Base-by-base conservation (phyloP, 2,329 filamentous ascomycete genomes). In the Aspergillus ruber region DNA sequence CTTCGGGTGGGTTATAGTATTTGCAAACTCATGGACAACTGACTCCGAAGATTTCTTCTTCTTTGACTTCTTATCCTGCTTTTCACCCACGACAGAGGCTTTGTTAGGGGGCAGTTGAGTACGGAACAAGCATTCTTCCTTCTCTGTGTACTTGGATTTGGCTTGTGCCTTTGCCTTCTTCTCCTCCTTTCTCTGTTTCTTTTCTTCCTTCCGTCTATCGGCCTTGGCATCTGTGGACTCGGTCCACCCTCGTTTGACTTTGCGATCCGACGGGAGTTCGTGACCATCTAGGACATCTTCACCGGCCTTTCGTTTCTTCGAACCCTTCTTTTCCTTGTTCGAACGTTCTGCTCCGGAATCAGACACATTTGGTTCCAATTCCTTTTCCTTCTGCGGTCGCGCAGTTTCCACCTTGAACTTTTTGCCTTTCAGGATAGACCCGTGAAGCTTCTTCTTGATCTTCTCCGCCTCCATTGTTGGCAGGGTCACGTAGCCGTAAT, bases 201-300 rank as follows among this genome's bases (percentile, higher is more conserved):
- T 71, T 25, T 75, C 71, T 38, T 74, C 74, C 40, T 64, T 66
- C 27, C 71, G 60, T 50, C 69, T 62, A 49, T 71, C 63, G 44
- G 70, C 56, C 73, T 74, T 58, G 65, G 72, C 56, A 43, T 54
- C 72, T 18, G 75, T 72, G 1, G 84, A 77, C 51, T 90, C 86
- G 1, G 87, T 91, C 90, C 90, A 95, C 4, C 90, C 90, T 51
- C 90, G 79, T 74, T 93, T 94, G 51, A 96, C 83, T 61, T 87
- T 87, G 56, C 90, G 82, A 42, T 82, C 85, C 15, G 82, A 75
- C 5, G 83, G 79, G 35, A 98, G 72, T 60, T 86, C 82, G 42
- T 89, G 76, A 4, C 90, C 93, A 20, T 76, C 70, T n/a, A 84
- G 50, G 2, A 83, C 71, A 32, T 75, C 74, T 18, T 77, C 72